Evolutionary conservation across 768 basidiomycete species (phyloP).

Genomic region (Amanita fuliginea): DNA sequence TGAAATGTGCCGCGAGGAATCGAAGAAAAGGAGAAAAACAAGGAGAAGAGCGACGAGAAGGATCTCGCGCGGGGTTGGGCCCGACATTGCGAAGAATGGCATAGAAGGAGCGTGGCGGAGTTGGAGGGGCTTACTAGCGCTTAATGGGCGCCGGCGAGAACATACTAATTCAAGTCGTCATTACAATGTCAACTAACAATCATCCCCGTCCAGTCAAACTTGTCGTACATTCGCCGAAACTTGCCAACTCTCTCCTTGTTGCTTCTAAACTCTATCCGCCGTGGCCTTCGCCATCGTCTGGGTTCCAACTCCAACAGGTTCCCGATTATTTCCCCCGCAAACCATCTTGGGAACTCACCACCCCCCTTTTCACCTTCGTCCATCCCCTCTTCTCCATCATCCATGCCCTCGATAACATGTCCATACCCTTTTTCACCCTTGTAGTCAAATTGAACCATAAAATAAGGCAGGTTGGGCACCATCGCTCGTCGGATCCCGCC

Average conservation of each 20-base stretch:
- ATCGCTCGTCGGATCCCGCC: constrained; percentile 92
- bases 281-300: constrained; percentile 74
- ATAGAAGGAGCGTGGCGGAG: background rate
- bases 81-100: constrained; percentile 5
- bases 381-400: constrained; percentile 43
- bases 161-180: no score
- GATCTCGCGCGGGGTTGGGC: constrained; percentile 11
- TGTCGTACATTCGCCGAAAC: constrained; percentile 69
- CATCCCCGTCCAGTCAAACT: constrained; percentile 76
- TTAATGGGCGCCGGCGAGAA: no score
- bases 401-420: constrained; percentile 92
- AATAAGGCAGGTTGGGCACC: constrained; percentile 96
- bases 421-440: constrained; percentile 98
- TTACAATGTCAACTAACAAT: no score
- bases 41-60: constrained; percentile 9
- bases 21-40: constrained; percentile 8
- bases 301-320: constrained; percentile 84
- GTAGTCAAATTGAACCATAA: constrained; percentile 98
- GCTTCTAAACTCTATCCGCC: constrained; percentile 54
- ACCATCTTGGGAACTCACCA: constrained; percentile 87
- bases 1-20: constrained; percentile 3
- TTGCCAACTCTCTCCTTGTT: constrained; percentile 59
- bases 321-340: constrained; percentile 92
- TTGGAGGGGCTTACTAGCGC: no score
- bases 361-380: constrained; percentile 88